Evolutionary conservation across 768 basidiomycete species (phyloP).

Genomic region (Boletellus emodensis): DNA sequence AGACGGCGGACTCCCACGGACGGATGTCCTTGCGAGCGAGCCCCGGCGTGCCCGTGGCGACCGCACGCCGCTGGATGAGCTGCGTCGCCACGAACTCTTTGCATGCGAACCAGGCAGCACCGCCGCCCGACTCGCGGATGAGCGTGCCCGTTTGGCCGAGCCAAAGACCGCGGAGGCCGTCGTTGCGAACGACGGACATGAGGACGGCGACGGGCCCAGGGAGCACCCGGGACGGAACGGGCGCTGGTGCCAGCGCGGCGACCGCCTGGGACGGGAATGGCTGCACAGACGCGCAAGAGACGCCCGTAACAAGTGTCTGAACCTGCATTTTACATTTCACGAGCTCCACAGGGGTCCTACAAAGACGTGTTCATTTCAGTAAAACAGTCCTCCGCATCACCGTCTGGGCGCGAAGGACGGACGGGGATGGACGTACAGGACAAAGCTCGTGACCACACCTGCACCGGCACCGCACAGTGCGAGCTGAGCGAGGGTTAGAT

Average conservation of each 20-base stretch:
- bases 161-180: constrained; percentile 89
- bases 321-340: constrained; percentile 99
- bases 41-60: constrained; percentile 16
- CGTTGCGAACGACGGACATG: constrained; percentile 53
- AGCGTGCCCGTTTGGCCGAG: constrained; percentile 92
- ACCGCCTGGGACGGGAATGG: constrained; percentile 14
- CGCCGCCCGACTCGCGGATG: constrained; percentile 89
- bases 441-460: constrained; percentile 80
- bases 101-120: constrained; percentile 85
- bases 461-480: constrained; percentile 83
- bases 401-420: not conserved
- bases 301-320: constrained; percentile 61
- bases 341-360: constrained; percentile 88
- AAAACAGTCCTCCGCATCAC: too few relatives aligned
- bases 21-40: constrained; percentile 46
- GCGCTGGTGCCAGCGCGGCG: constrained; percentile 7
- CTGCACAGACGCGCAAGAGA: constrained; percentile 14
- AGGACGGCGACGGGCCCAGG: constrained; percentile 77
- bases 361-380: not conserved
- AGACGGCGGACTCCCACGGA: constrained; percentile 78
- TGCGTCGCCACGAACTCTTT: constrained; percentile 72
- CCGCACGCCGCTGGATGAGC: constrained; percentile 51
- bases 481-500: constrained; percentile 64
- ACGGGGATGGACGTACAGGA: constrained; percentile 54
- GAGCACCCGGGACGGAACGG: constrained; percentile 29